A percentile compares a stretch with the other conserved stretches of the same genome.
Evolutionary conservation across 129 eudicot genomes (phyloP).

Genomic region (Ambrosia artemisiifolia): DNA sequence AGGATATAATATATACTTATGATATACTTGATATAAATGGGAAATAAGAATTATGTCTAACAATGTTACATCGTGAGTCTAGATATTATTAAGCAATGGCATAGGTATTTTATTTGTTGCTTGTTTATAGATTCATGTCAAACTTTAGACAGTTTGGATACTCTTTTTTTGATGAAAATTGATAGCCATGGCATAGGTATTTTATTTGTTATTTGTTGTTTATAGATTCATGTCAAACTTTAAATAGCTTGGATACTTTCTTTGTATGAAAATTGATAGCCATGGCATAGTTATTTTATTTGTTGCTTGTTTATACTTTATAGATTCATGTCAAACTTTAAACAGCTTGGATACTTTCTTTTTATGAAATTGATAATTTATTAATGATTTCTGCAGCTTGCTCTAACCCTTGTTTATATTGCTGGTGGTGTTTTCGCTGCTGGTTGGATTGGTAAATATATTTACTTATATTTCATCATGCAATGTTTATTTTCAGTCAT

Average conservation of each 20-base stretch:
- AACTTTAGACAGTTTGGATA: no score
- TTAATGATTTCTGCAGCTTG: conserved; percentile 63
- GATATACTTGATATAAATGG: no score
- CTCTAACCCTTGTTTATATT: conserved; percentile 68
- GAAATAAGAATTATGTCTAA: no score
- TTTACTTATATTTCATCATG: background rate
- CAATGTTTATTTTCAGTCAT: conserved; percentile 9
- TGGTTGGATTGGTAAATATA: conserved; percentile 87
- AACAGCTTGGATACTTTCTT: background rate
- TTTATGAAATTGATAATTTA: background rate
- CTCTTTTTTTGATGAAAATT: no score
- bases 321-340: background rate
- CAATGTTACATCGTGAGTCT: background rate
- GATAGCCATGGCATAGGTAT: conserved; percentile 4
- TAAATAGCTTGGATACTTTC: background rate
- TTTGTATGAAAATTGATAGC: background rate
- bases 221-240: background rate
- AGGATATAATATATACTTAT: no score
- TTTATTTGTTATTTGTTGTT: background rate
- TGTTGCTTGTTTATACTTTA: conserved; percentile 2
- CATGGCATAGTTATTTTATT: background rate
- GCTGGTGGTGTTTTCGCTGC: conserved; percentile 95
- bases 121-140: no score
- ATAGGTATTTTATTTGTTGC: no score
- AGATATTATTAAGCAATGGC: conserved; percentile 12